Evolutionary conservation across 2,329 filamentous ascomycete genomes (phyloP), one percentile per base, ranked within the genome.

Genomic region (Exophiala calicioides): DNA sequence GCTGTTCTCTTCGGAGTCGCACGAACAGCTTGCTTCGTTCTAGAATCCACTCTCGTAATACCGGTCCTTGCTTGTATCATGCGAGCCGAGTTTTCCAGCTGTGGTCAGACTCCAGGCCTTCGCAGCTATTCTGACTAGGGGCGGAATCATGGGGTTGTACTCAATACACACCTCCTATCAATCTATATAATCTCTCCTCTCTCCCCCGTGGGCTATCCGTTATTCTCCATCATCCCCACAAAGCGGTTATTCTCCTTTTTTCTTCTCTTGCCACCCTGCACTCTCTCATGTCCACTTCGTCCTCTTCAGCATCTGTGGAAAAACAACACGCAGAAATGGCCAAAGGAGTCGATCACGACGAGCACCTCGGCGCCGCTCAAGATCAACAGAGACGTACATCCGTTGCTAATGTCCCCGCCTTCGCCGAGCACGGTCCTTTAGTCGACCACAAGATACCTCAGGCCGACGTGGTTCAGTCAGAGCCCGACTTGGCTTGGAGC

Each of bases 401-500:
- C 7, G 50, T 55, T 8, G 20, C 29, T 8, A 46, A 39, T 7
- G 27, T 27, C 2, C 46, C 50, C 20, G 50, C 53, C 10, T 55
- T 44, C 37, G 60, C 59, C 19, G 63, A 65, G 37, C 62, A 67
- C 43, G 64, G 63, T 3, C 53, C 61, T 33, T 51, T 59, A 4
- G 61, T 66, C 15, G 63, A 66, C 46, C 63, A 65, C 41, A 55
- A 62, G 12, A 62, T 65, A 23, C 55, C 61, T 4, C 62, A 65
- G 51, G 57, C 56, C 2, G 55, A 61, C 24, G 56, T 48, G 4
- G 47, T 60, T 19, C 58, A 58, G 44, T 49, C 54, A 8, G 40
- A 55, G 37, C 57, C 60, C 4, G 56, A 65, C 4, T 51, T 75
- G 3, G 57, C 64, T 19, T 86, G 82, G 83, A 75, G 69, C 36